Conservation (phyloP, 1,284 basidiomycete genomes). For the Xerocomus amazonicus region DNA sequence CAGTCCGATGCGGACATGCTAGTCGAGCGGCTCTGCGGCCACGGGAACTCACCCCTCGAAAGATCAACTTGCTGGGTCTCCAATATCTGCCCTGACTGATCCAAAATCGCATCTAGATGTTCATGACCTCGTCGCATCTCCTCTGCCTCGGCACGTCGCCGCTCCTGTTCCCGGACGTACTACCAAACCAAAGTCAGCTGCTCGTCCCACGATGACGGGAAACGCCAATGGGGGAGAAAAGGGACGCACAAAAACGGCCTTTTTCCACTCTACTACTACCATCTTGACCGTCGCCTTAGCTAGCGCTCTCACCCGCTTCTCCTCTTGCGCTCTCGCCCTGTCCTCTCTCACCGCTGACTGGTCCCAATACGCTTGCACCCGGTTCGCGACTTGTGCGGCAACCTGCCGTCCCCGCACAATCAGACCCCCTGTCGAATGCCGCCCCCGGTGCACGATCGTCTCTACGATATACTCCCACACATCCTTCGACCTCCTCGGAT, state of each 20-base stretch:
- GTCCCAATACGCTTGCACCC: slow-evolving; percentile 80
- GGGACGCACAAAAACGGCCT: slow-evolving; percentile 77
- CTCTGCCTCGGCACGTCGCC: slow-evolving; percentile 43
- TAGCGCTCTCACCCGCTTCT: slow-evolving; percentile 62
- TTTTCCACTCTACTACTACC: slow-evolving; percentile 83
- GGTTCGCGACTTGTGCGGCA: slow-evolving; percentile 60
- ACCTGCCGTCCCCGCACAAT: slow-evolving; percentile 43
- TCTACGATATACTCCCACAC: slow-evolving; percentile 56
- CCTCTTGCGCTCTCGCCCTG: slow-evolving; percentile 59
- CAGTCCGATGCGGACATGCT: slow-evolving; percentile 43
- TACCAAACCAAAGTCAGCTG: slow-evolving; percentile 1
- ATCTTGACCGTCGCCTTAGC: slow-evolving; percentile 71
- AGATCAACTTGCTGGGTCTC: slow-evolving; percentile 80
- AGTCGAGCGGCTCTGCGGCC: slow-evolving; percentile 50
- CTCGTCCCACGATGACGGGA: not conserved
- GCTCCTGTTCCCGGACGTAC: slow-evolving; percentile 32
- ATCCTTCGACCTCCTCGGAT: slow-evolving; percentile 41
- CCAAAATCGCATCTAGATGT: slow-evolving; percentile 87
- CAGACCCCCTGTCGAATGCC: slow-evolving; percentile 36
- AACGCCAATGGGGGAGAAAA: not conserved
- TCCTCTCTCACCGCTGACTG: slow-evolving; percentile 62
- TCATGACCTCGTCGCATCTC: slow-evolving; percentile 70
- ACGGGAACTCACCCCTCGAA: slow-evolving; percentile 41
- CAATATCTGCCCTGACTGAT: slow-evolving; percentile 85
- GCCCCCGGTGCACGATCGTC: slow-evolving; percentile 37